phyloP scores from a whole-genome alignment of 352 stramenopile species.

The Phytophthora syringae region DNA sequence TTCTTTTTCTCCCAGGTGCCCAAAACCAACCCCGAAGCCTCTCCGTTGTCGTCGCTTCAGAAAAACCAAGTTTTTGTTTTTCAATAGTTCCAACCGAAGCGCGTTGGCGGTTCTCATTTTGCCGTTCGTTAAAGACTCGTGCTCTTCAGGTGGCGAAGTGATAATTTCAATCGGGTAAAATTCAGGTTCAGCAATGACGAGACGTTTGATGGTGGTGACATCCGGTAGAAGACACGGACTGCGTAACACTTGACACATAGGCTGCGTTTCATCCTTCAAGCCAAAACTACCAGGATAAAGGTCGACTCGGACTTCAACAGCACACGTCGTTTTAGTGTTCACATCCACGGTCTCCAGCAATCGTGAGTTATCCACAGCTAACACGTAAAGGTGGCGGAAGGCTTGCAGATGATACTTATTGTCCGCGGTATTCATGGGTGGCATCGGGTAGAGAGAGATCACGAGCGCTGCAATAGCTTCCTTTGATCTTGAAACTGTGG shows the following conservation, averaged over 20 bases:
- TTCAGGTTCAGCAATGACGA: conserved; percentile 49
- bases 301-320: conserved; percentile 56
- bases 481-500: conserved; percentile 89
- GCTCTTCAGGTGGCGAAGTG: conserved; percentile 18
- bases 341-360: conserved; percentile 83
- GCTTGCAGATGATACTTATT: conserved; percentile 93
- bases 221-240: conserved; percentile 81
- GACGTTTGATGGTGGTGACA: conserved; percentile 56
- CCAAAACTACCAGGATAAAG: conserved; percentile 27
- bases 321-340: conserved; percentile 52
- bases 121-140: background rate
- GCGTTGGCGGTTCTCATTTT: conserved; percentile 55
- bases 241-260: conserved; percentile 39
- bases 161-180: conserved; percentile 82
- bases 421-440: conserved; percentile 92
- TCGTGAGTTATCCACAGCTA: conserved; percentile 79
- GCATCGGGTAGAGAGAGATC: conserved; percentile 95
- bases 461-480: conserved; percentile 95
- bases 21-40: conserved; percentile 10
- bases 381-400: conserved; percentile 92
- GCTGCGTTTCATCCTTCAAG: conserved; percentile 6
- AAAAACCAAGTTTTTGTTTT: conserved; percentile 63
- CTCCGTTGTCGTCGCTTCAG: conserved; percentile 55
- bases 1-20: background rate
- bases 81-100: conserved; percentile 60